phyloP scores from a whole-genome alignment of 352 stramenopile species.

The Phytophthora sp. region DNA sequence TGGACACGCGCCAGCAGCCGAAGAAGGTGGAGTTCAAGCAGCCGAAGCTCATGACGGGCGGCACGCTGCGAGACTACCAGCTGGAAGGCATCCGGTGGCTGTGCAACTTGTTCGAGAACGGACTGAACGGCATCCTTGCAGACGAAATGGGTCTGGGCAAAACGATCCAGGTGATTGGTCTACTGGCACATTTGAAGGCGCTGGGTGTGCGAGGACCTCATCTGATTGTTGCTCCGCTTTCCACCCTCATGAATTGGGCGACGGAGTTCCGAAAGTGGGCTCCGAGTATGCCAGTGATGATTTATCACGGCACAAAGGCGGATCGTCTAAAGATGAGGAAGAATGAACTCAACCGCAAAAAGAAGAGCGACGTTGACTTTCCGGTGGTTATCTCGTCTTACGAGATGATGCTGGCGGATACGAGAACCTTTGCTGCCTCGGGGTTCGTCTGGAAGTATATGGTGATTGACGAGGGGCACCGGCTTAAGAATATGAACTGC shows the following conservation, averaged over 20 bases:
- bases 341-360: conserved; percentile 56
- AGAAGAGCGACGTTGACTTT: conserved; percentile 69
- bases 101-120: conserved; percentile 98
- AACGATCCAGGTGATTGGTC: conserved; percentile 92
- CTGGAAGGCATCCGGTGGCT: conserved; percentile 97
- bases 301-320: conserved; percentile 95
- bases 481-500: conserved; percentile 98
- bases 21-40: conserved; percentile 65
- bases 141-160: conserved; percentile 93
- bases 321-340: conserved; percentile 55
- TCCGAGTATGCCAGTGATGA: conserved; percentile 93
- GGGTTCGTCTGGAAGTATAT: conserved; percentile 94
- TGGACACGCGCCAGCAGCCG: conserved; percentile 46
- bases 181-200: conserved; percentile 94
- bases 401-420: conserved; percentile 85
- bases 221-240: conserved; percentile 98
- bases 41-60: conserved; percentile 78
- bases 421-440: conserved; percentile 56
- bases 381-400: conserved; percentile 90
- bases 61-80: conserved; percentile 94
- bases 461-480: conserved; percentile 98
- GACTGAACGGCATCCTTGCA: conserved; percentile 92
- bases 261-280: conserved; percentile 86
- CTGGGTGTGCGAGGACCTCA: conserved; percentile 93
- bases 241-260: conserved; percentile 98